These are phyloP conservation scores for Hymenoscyphus scutula DNA, from an alignment of 2,329 filamentous ascomycete genomes.

Conservation along the genomic window DNA sequence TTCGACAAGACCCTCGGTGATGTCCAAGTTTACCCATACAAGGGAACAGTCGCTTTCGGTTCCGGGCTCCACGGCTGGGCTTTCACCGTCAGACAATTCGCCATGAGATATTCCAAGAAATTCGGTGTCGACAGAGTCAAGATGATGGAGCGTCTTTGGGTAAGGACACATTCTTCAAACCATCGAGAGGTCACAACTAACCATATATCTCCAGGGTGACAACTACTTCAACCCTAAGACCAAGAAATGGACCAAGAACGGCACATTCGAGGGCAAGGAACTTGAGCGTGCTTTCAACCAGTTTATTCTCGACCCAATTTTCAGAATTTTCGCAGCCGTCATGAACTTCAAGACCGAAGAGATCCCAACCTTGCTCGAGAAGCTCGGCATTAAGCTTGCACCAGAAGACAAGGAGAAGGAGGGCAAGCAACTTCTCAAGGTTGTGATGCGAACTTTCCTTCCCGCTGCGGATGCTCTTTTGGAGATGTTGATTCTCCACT, in stretches of 20 bases:
- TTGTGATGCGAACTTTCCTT: conserved; percentile 98
- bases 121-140: conserved; percentile 99
- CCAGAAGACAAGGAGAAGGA: conserved; percentile 87
- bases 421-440: conserved; percentile 97
- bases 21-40: conserved; percentile 96
- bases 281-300: conserved; percentile 99
- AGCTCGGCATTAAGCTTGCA: conserved; percentile 91
- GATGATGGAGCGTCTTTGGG: conserved; percentile 99
- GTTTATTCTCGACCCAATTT: conserved; percentile 99
- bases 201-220: conserved; percentile 62
- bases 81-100: conserved; percentile 99
- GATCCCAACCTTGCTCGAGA: conserved; percentile 75
- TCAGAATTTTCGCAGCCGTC: conserved; percentile 94
- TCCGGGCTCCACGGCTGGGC: conserved; percentile 99
- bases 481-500: conserved; percentile 99
- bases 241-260: conserved; percentile 99
- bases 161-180: conserved; percentile 43
- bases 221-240: conserved; percentile 99
- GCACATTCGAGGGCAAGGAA: conserved; percentile 77
- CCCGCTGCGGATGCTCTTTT: conserved; percentile 95
- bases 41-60: conserved; percentile 97
- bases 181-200: conserved; percentile 22
- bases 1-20: conserved; percentile 96
- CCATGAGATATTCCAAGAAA: conserved; percentile 96
- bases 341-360: conserved; percentile 99